These are phyloP conservation scores for Nephelium lappaceum DNA, from an alignment of 345 rosid species.

Conservation along the genomic window DNA sequence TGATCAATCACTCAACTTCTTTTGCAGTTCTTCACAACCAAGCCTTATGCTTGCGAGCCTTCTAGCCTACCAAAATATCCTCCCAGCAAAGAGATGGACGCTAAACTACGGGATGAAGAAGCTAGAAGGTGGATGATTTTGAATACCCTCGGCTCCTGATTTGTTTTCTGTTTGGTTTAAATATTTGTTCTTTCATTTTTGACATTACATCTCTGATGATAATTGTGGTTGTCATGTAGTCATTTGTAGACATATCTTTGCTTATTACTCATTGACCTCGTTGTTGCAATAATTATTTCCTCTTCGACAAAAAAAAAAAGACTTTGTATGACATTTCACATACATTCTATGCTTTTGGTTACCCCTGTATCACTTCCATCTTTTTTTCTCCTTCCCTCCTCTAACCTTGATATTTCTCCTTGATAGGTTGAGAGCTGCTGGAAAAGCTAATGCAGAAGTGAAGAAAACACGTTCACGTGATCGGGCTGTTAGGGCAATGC, in stretches of 20 bases:
- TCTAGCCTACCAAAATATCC: constrained; percentile 82
- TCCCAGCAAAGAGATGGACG: constrained; percentile 86
- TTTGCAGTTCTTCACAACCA: constrained; percentile 69
- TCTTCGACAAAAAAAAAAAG: constrained; percentile 1
- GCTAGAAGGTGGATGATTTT: constrained; percentile 62
- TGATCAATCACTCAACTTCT: constrained; percentile 17
- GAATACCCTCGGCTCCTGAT: not conserved
- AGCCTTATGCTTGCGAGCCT: constrained; percentile 81
- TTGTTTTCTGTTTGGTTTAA: not conserved
- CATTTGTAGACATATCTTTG: not conserved
- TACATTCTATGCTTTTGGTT: not conserved
- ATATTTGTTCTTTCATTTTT: constrained; percentile 3
- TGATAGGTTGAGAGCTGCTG: constrained; percentile 63
- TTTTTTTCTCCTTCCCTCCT: not conserved
- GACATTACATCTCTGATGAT: not conserved
- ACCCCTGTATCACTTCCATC: not conserved
- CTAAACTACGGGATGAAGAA: constrained; percentile 80
- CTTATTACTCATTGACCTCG: not conserved
- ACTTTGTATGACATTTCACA: not conserved
- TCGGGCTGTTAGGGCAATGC: constrained; percentile 53
- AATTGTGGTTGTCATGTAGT: not conserved
- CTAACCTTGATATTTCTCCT: constrained; percentile 5
- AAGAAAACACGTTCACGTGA: constrained; percentile 67
- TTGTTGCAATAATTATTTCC: not conserved
- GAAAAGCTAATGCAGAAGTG: constrained; percentile 54